Base-by-base conservation (phyloP, 2,329 filamentous ascomycete genomes). In the Lachnum nothofagi region DNA sequence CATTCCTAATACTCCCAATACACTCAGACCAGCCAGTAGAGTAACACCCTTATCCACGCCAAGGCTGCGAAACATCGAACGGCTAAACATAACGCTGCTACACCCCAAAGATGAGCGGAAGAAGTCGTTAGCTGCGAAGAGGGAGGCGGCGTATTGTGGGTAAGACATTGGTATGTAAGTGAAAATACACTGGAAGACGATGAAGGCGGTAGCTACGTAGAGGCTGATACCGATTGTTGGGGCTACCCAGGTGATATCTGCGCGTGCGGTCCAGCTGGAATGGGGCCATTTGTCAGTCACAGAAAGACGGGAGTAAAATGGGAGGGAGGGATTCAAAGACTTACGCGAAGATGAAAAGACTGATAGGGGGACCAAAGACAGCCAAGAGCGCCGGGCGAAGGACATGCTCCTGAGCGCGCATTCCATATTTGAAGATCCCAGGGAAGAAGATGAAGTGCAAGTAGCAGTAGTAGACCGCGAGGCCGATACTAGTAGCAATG, bases 111-210 rank as follows among this genome's bases (percentile, higher is more conserved):
- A 39, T n/a, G 2, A 16, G 23, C 77, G 70, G 63, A 75, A 75
- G 60, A 79, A 75, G 66, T 79, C 77, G 58, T 80, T 82, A 7
- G 70, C 77, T 1, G 78, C 78, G 60, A 82, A 80, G 14, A 82
- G 65, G 38, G 72, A 76, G 25, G 78, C 77, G 1, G 77, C 76
- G 60, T 79, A 78, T 57, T 67, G 64, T 6, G 75, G 75, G 55
- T 78, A 79, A 48, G 67, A 69, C 24, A 78, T 67, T 1, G 75
- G 73, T 14, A 79, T 70, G 65, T 80, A 80, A 52, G 77, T 67
- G 59, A 80, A 79, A 62, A 80, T 70, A 64, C 79, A 79, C 51
- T 78, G 68, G 58, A 80, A 80, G 62, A 80, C 72, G 16, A 72
- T 57, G 3, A 39, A 10, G 2, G 23, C 20, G 17, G n/a, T n/a